Evolutionary conservation across 345 rosid genomes (phyloP).

Genomic region (Hibiscus syriacus): DNA sequence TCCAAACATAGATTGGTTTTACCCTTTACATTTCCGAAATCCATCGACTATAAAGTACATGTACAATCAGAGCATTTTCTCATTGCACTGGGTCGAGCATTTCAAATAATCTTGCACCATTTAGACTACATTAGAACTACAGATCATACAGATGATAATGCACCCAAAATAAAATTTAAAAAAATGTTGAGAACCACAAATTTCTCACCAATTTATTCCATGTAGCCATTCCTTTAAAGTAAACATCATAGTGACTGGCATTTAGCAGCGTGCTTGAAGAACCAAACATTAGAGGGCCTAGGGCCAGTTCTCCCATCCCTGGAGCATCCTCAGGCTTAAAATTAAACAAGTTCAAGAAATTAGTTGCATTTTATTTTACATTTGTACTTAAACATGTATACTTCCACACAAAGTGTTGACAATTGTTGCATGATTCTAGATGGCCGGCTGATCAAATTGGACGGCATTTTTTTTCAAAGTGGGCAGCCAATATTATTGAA

Average conservation of each 20-base stretch:
- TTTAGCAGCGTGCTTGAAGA: conserved; percentile 71
- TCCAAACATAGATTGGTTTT: not conserved
- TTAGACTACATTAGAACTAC: not conserved
- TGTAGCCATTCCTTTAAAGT: conserved; percentile 58
- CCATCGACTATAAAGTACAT: not conserved
- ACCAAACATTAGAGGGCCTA: conserved; percentile 75
- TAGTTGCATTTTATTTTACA: not conserved
- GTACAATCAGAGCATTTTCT: not conserved
- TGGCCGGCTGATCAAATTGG: no score
- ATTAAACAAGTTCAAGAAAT: conserved; percentile 12
- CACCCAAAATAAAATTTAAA: conserved; percentile 15
- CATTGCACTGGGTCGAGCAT: not conserved
- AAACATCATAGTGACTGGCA: conserved; percentile 66
- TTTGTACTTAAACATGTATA: not conserved
- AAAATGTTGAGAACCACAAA: not conserved
- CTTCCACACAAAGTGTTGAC: no score
- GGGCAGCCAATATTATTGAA: no score
- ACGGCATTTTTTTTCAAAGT: no score
- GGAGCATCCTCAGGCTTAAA: conserved; percentile 51
- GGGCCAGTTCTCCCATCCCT: conserved; percentile 88
- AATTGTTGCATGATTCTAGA: no score
- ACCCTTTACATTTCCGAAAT: conserved; percentile 11
- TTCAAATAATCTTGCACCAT: not conserved
- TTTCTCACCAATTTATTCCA: conserved; percentile 44
- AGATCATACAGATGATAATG: not conserved